Conservation (phyloP, 2,329 filamentous ascomycete species). For the Aspergillus sp. region DNA sequence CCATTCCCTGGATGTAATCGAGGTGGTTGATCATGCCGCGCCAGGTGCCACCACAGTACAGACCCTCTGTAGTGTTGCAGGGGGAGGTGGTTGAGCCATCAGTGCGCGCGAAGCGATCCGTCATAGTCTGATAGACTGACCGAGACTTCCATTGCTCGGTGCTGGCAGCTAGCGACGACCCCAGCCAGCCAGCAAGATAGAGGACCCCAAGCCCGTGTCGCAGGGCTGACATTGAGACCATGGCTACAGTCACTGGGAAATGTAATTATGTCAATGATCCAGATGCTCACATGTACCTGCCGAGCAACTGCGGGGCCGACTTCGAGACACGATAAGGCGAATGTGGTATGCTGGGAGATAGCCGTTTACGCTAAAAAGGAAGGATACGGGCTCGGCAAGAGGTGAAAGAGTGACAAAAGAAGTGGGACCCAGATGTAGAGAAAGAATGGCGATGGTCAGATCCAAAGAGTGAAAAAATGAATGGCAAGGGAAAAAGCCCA, state of each 20-base stretch:
- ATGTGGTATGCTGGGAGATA: neutral
- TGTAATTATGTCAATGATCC: neutral
- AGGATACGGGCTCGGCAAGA: neutral
- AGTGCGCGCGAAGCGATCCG: constrained; percentile 49
- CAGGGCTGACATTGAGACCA: neutral
- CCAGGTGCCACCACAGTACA: constrained; percentile 56
- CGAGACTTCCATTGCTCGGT: constrained; percentile 42
- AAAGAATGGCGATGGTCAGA: neutral
- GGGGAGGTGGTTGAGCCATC: constrained; percentile 38
- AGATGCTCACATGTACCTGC: neutral
- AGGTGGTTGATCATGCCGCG: constrained; percentile 50
- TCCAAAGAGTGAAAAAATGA: neutral
- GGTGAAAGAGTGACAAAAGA: neutral
- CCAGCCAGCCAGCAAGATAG: neutral
- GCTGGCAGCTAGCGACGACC: constrained; percentile 24
- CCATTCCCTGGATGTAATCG: constrained; percentile 54
- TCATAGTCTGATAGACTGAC: constrained; percentile 51
- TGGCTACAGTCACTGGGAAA: neutral
- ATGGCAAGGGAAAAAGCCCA: neutral
- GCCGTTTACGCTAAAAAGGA: neutral
- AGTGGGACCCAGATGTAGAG: neutral
- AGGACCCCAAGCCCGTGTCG: neutral
- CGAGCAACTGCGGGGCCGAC: neutral
- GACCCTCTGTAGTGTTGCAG: constrained; percentile 32
- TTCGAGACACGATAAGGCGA: neutral